Base-by-base conservation (phyloP, 805 yeast genomes). In the Saccharomyces cerevisiae region DNA sequence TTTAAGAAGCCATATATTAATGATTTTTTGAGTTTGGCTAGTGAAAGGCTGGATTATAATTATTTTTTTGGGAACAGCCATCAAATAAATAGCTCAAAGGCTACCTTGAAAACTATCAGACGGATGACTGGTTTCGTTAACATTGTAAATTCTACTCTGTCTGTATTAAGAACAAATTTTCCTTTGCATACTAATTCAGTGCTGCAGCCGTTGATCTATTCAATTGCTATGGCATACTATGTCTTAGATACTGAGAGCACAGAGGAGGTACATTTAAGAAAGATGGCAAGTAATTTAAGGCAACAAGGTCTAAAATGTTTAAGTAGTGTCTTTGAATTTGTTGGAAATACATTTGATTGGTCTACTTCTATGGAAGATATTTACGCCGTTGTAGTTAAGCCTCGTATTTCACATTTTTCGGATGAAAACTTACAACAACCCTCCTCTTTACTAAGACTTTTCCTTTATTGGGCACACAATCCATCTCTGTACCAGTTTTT, bases 381-480 rank as follows among this genome's bases (percentile, higher is more conserved):
- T 11, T 85, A 79, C 62, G 65, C 69, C 2, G 65, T 73, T 26
- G 73, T 89, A 24, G 73, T 92, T 13, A 61, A 67, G 22, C 90
- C 96, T 6, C 79, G 95, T 63, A 73, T 94, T 60, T 73, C 57
- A 0, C 73, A 77, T 11, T 92, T 92, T 68, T 85, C 85, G 2
- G 77, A 72, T 46, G 96, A 87, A 62, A 94, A 92, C 66, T 73
- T 85, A 31, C 95, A 89, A 64, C 89, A 86, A 62, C 84, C 92
- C 0, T 89, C 97, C 0, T 79, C 96, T 0, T 66, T 92, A 47
- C 72, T 91, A 80, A 80, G 76, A 53, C 65, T 89, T 9, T 78
- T 92, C 62, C 69, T 81, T 6, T 71, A 78, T 8, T 79, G 96
- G 83, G 73, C 86, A 50, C 65, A 74, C 4, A 66, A 70, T 31